phyloP scores from a whole-genome alignment of 2,329 filamentous ascomycete genomes.

The Colletotrichum tabaci region DNA sequence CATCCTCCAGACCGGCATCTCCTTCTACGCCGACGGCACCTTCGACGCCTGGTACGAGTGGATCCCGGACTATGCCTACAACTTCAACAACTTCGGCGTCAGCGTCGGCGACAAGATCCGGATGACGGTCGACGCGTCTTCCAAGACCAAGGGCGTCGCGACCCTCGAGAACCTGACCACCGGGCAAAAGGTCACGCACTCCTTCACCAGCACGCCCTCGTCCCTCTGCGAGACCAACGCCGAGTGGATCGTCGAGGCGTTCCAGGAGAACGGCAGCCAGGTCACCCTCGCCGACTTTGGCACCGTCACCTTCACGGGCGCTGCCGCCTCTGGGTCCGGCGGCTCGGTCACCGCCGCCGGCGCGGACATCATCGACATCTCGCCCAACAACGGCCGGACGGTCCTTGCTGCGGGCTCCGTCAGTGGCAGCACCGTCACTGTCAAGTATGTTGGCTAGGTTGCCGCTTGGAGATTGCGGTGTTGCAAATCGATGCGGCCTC shows the following conservation, averaged over 20 bases:
- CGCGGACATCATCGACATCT: constrained; percentile 44
- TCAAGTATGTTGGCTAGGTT: constrained; percentile 30
- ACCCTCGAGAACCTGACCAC: constrained; percentile 64
- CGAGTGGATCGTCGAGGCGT: constrained; percentile 75
- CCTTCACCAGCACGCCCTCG: constrained; percentile 60
- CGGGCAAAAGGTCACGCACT: constrained; percentile 66
- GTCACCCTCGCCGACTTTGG: constrained; percentile 52
- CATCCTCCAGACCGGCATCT: constrained; percentile 60
- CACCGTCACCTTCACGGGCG: constrained; percentile 47
- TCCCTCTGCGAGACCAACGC: constrained; percentile 69
- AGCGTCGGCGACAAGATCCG: constrained; percentile 50
- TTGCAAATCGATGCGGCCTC: too few relatives aligned
- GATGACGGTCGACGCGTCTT: constrained; percentile 47
- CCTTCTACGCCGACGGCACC: constrained; percentile 54
- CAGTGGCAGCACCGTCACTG: constrained; percentile 37
- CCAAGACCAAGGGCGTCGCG: constrained; percentile 47
- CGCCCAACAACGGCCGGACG: constrained; percentile 10
- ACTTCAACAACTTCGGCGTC: constrained; percentile 53
- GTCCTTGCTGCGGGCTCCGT: constrained; percentile 36
- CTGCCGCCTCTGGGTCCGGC: constrained; percentile 44
- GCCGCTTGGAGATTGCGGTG: not conserved
- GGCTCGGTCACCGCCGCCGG: constrained; percentile 43
- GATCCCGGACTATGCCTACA: constrained; percentile 59
- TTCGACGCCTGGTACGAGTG: constrained; percentile 64
- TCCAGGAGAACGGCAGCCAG: constrained; percentile 45